phyloP scores from a whole-genome alignment of 2,329 filamentous ascomycete species.

The Fusarium piperis region DNA sequence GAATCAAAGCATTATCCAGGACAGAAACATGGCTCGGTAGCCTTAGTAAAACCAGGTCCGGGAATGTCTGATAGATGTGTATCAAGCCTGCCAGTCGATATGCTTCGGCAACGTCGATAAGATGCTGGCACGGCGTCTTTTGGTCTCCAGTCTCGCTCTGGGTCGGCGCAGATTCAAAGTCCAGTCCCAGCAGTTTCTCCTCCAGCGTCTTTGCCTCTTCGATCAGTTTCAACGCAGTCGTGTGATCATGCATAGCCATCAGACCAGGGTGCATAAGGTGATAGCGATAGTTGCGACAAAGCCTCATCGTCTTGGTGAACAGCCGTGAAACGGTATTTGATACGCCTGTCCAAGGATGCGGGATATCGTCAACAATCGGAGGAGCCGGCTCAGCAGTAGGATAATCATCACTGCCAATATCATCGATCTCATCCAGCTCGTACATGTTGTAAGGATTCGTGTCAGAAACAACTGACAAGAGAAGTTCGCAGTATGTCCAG shows the following conservation, averaged over 20 bases:
- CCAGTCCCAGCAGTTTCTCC: constrained; percentile 45
- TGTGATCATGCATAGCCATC: constrained; percentile 23
- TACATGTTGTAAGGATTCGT: constrained; percentile 35
- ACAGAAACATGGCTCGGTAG: constrained; percentile 32
- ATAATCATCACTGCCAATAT: constrained; percentile 21
- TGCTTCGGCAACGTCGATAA: constrained; percentile 49
- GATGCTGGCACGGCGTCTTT: constrained; percentile 41
- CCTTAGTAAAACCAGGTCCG: constrained; percentile 44
- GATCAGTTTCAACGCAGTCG: constrained; percentile 38
- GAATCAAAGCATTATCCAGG: constrained; percentile 12
- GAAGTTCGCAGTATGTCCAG: constrained; percentile 52
- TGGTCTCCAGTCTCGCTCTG: constrained; percentile 44
- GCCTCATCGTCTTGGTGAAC: constrained; percentile 47
- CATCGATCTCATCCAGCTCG: constrained; percentile 15
- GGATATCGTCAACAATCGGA: constrained; percentile 28
- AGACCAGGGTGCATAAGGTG: constrained; percentile 32
- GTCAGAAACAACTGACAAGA: constrained; percentile 50
- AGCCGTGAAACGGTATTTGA: constrained; percentile 47
- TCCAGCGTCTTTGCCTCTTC: constrained; percentile 47
- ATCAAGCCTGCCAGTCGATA: constrained; percentile 50
- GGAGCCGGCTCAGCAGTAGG: constrained; percentile 19
- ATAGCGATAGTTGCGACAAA: constrained; percentile 49
- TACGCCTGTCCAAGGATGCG: constrained; percentile 53
- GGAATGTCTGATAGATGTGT: constrained; percentile 53
- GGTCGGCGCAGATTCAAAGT: constrained; percentile 30